Conservation (phyloP, 257 asterid genomes). For the Solanum stenotomum region DNA sequence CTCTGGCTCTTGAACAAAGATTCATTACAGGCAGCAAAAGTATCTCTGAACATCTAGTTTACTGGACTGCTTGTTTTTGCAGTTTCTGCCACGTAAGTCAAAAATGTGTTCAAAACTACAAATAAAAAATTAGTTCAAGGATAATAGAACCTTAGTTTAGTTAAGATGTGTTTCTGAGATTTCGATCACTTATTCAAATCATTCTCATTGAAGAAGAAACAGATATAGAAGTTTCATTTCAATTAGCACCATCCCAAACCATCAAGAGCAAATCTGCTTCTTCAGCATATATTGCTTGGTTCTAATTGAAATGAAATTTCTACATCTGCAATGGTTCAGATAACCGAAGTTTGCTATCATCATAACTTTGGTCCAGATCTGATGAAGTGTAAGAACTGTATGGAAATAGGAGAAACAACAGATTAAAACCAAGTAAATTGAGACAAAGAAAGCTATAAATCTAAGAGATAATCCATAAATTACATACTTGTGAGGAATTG, state of each 20-base stretch:
- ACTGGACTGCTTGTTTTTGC: neutral
- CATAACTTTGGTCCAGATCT: conserved; percentile 6
- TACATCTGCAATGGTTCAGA: conserved; percentile 13
- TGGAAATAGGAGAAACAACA: neutral
- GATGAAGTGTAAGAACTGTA: conserved; percentile 17
- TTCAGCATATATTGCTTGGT: no score
- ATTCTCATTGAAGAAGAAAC: no score
- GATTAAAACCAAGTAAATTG: conserved; percentile 2
- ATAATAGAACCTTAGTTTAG: no score
- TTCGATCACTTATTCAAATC: no score
- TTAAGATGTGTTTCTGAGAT: no score
- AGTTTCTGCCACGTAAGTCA: neutral
- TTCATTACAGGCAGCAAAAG: neutral
- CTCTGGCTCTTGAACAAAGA: neutral
- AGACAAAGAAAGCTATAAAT: neutral
- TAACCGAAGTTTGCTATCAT: conserved; percentile 15
- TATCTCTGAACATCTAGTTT: no score
- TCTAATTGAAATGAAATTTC: neutral
- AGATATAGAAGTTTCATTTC: no score
- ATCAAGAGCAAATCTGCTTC: no score
- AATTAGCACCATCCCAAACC: no score
- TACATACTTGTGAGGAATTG: conserved; percentile 31
- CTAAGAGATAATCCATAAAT: neutral
- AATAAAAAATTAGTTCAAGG: no score
- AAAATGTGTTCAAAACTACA: no score